Evolutionary conservation across 805 yeast species (phyloP), one percentile per base, ranked within the genome.

Genomic region (Grigorovia transvaalensis): DNA sequence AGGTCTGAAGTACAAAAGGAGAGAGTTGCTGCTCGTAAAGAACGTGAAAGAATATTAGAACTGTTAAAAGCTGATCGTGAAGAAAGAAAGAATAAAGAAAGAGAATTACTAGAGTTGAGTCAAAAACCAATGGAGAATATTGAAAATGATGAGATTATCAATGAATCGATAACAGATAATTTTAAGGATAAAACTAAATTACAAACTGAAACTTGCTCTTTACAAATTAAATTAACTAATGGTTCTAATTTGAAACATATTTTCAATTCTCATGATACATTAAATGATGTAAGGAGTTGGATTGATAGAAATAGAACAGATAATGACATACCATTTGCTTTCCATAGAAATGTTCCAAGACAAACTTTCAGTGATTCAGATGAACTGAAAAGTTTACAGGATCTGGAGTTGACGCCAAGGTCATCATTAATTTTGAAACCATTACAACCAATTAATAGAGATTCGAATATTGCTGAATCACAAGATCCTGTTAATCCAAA

Each of bases 391-490:
- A 68, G 80, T 2, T 69, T 89, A 42, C 63, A 63, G 27, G 75
- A 72, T 3, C 70, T 89, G 51, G 81, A 79, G 20, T 69, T 89
- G 49, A 74, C 78, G 15, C 90, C 91, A 2, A 73, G 95, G 52
- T 82, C 95, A 11, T 87, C 85, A 0, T 66, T 89, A 47, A 81
- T 87, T 23, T 70, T 89, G 56, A 85, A 85, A 61, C 90, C 93
- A 0, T 70, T 74, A 33, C 61, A 61, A 23, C 63, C 63, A 29
- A 63, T 58, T 43, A 42, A 48, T 12, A 52, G 52, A 8, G 47
- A 47, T 18, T 63, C n/a, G 50, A 61, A 53, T 66, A 72, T 48
- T 59, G 65, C 56, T 29, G 63, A 50, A 20, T 61, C 53, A 15
- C 57, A 58, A 51, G 42, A 38, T 38, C 2, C 42, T 12, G 8